Evolutionary conservation across 2,329 filamentous ascomycete genomes (phyloP).

Genomic region (Dothistroma pini): DNA sequence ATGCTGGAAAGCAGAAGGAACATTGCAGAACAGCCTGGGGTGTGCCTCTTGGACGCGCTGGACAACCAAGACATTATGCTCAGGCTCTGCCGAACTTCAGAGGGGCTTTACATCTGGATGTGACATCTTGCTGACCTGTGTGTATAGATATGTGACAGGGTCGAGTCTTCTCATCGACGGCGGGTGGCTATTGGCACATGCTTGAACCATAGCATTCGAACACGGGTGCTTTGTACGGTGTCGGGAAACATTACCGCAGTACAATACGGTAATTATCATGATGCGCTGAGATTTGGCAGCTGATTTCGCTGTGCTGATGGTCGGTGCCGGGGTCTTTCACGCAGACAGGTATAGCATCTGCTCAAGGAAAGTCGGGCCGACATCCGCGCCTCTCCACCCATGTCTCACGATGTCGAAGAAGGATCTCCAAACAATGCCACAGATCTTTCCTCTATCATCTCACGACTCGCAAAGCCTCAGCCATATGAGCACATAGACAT

Average conservation of each 20-base stretch:
- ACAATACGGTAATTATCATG: too few relatives aligned
- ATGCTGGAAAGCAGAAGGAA: conserved; percentile 52
- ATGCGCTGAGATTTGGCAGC: too few relatives aligned
- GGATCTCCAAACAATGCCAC: background rate
- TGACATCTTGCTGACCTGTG: conserved; percentile 44
- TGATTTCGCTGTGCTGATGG: too few relatives aligned
- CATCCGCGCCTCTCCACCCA: too few relatives aligned
- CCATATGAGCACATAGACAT: conserved; percentile 4
- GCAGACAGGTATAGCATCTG: too few relatives aligned
- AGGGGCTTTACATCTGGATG: background rate
- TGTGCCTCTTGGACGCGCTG: conserved; percentile 40
- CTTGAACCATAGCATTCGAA: conserved; percentile 9
- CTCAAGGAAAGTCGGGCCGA: too few relatives aligned
- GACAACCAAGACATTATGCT: conserved; percentile 44
- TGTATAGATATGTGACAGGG: conserved; percentile 49
- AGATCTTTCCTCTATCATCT: background rate
- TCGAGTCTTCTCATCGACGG: conserved; percentile 61
- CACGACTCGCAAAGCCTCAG: background rate
- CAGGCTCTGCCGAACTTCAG: conserved; percentile 52
- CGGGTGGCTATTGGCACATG: conserved; percentile 49
- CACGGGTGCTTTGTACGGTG: too few relatives aligned
- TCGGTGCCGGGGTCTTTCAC: too few relatives aligned
- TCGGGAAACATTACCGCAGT: too few relatives aligned
- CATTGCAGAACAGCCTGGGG: conserved; percentile 33
- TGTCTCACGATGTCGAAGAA: too few relatives aligned